phyloP scores from a whole-genome alignment of 2,329 filamentous ascomycete genomes.

The Blastomyces silverae region DNA sequence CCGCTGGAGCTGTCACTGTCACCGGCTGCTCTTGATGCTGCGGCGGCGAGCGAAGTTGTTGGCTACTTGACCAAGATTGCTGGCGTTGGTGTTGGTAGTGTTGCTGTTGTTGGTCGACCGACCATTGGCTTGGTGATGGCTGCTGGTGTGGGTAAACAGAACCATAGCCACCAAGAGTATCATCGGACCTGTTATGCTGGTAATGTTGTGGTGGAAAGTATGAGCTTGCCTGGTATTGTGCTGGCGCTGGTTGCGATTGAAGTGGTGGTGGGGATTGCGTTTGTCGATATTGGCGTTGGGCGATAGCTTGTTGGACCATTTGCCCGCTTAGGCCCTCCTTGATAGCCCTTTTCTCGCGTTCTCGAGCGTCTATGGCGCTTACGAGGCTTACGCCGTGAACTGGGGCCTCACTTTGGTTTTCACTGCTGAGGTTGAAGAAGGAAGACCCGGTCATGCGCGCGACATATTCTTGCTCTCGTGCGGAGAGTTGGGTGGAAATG shows the following conservation, averaged over 20 bases:
- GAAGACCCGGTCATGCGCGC: constrained; percentile 72
- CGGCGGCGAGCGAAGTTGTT: constrained; percentile 16
- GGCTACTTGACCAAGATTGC: constrained; percentile 11
- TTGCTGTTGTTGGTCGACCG: constrained; percentile 4
- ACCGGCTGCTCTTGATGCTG: constrained; percentile 16
- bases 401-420: constrained; percentile 47
- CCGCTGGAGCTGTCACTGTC: constrained; percentile 3
- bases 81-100: constrained; percentile 9
- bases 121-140: constrained; percentile 3
- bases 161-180: constrained; percentile 5
- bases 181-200: constrained; percentile 15
- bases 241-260: constrained; percentile 30
- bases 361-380: constrained; percentile 69
- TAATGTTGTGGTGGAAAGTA: constrained; percentile 18
- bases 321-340: constrained; percentile 63
- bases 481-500: constrained; percentile 60
- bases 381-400: constrained; percentile 57
- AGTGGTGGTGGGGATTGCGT: constrained; percentile 30
- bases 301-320: constrained; percentile 66
- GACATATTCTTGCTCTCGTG: constrained; percentile 82
- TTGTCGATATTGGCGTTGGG: constrained; percentile 56
- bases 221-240: constrained; percentile 28
- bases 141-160: constrained; percentile 18
- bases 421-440: constrained; percentile 59
- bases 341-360: constrained; percentile 67